Conservation (phyloP, 257 asterid species). For the Plantago elongata region DNA sequence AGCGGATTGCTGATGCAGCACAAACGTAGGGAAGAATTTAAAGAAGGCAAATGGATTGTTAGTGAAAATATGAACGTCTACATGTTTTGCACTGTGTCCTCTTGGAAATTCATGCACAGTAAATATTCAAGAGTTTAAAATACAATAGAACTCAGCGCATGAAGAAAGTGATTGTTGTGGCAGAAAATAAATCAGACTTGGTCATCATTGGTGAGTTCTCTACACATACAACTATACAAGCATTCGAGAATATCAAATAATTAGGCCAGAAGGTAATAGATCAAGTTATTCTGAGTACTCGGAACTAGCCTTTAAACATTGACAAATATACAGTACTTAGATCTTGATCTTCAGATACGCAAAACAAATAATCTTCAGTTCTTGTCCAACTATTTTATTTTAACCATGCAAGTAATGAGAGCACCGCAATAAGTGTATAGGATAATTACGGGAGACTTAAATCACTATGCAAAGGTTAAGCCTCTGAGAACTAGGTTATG, state of each 20-base stretch:
- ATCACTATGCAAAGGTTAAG: too few species aligned
- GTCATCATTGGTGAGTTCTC: not conserved
- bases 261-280: not conserved
- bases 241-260: not conserved
- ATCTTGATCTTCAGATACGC: not conserved
- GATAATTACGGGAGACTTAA: too few species aligned
- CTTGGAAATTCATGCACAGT: not conserved
- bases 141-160: not conserved
- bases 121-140: slow-evolving; percentile 8
- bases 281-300: not conserved
- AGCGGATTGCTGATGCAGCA: slow-evolving; percentile 6
- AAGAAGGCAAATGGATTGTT: not conserved
- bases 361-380: not conserved
- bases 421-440: too few species aligned
- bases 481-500: too few species aligned
- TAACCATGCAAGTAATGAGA: not conserved
- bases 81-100: not conserved
- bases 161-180: not conserved
- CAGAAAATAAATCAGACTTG: not conserved
- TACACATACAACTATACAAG: not conserved
- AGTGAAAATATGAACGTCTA: not conserved
- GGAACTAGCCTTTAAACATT: not conserved
- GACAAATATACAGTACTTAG: not conserved
- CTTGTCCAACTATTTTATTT: not conserved
- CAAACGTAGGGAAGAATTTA: slow-evolving; percentile 8